A percentile compares a stretch with the other conserved stretches of the same genome.
phyloP scores from a whole-genome alignment of 192 early-diverging fungal genomes.

The Coemansia sp. region DNA sequence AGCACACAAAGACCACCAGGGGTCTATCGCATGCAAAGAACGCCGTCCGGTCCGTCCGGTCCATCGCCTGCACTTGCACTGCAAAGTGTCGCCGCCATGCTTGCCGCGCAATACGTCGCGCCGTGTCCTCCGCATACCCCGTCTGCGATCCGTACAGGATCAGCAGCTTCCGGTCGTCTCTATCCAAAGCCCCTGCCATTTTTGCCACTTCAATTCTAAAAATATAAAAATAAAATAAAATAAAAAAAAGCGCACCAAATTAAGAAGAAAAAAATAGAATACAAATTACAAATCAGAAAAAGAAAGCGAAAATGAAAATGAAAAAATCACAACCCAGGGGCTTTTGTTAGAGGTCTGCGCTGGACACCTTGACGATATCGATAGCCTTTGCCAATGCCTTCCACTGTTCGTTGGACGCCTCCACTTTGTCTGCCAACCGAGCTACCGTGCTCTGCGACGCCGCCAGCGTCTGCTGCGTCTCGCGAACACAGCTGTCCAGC shows the following conservation, averaged over 20 bases:
- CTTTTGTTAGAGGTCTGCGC: slow-evolving; percentile 21
- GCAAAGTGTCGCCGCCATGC: slow-evolving; percentile 74
- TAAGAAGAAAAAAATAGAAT: slow-evolving; percentile 1
- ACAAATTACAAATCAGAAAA: neutral
- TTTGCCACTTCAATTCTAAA: neutral
- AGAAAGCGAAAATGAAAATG: neutral
- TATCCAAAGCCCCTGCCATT: slow-evolving; percentile 7
- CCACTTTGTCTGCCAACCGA: slow-evolving; percentile 20
- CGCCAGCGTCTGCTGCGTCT: slow-evolving; percentile 41
- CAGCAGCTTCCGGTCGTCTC: slow-evolving; percentile 52
- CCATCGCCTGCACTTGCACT: slow-evolving; percentile 68
- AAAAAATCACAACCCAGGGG: neutral
- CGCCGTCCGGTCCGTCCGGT: slow-evolving; percentile 67
- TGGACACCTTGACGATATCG: slow-evolving; percentile 43
- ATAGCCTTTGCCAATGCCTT: slow-evolving; percentile 38
- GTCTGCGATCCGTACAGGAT: slow-evolving; percentile 93
- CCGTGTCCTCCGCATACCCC: slow-evolving; percentile 88
- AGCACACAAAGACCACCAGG: slow-evolving; percentile 80
- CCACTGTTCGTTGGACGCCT: slow-evolving; percentile 38
- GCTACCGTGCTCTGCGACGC: slow-evolving; percentile 12
- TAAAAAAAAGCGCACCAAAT: too few species aligned
- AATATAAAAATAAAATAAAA: neutral
- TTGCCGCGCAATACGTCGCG: slow-evolving; percentile 78
- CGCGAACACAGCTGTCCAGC: slow-evolving; percentile 31
- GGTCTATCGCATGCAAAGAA: slow-evolving; percentile 6